These are phyloP conservation scores for Plantago ovata DNA, from an alignment of 257 asterid species.

Conservation along the genomic window DNA sequence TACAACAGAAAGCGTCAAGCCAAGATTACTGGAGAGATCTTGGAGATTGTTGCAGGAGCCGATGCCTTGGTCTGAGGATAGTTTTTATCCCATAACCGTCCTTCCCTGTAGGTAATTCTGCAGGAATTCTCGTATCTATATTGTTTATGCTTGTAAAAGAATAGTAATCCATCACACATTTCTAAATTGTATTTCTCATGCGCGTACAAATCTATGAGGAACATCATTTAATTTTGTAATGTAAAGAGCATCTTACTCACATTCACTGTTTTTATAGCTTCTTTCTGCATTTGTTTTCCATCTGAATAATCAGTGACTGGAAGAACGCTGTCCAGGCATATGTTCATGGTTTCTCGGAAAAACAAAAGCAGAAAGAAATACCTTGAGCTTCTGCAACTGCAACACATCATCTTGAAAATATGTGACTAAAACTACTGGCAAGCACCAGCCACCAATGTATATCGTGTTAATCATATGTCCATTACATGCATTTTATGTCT, in stretches of 20 bases:
- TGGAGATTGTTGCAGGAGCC: constrained; percentile 96
- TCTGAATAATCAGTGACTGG: background rate
- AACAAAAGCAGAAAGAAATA: too few species aligned
- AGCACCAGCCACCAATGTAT: too few species aligned
- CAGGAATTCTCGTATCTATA: constrained; percentile 16
- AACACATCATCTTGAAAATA: background rate
- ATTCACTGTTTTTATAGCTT: constrained; percentile 22
- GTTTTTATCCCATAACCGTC: constrained; percentile 16
- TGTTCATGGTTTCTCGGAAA: background rate
- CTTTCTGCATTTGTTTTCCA: background rate
- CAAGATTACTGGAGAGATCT: constrained; percentile 87
- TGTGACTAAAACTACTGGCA: background rate
- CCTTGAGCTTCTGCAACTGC: background rate
- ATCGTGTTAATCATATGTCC: too few species aligned
- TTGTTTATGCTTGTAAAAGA: constrained; percentile 23
- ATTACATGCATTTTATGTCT: too few species aligned
- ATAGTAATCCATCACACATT: constrained; percentile 34
- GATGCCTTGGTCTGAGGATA: constrained; percentile 39
- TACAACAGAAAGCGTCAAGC: constrained; percentile 89
- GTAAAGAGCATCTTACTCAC: constrained; percentile 28
- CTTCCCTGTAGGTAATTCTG: constrained; percentile 29
- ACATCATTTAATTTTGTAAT: constrained; percentile 34
- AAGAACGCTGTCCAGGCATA: background rate
- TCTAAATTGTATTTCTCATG: constrained; percentile 32
- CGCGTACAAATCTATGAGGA: constrained; percentile 39